Base-by-base conservation (phyloP, 495 filamentous ascomycete species). In the Hypoxylon trugodes region DNA sequence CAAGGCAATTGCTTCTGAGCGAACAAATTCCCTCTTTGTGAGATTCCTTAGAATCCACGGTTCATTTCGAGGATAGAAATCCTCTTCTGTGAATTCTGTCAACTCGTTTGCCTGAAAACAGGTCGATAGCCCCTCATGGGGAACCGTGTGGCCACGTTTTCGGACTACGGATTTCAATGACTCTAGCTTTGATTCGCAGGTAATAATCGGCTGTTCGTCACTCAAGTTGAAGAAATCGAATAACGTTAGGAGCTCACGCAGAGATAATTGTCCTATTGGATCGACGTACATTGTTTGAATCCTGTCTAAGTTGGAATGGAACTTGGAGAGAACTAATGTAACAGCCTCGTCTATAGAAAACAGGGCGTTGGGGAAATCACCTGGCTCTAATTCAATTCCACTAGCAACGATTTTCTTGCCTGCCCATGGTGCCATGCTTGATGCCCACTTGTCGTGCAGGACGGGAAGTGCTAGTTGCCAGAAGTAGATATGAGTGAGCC, bases 41-140 rank as follows among this genome's bases (percentile, higher is more conserved):
- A 74, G 19, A 50, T 75, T 74, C 24, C 71, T 61, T 42, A 75
- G 64, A 30, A 75, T 61, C 71, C 65, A 75, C 7, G 22, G 69
- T 51, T 71, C 56, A 43, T 68, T 45, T 32, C n/a, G 12, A 15
- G 61, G 71, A 21, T 55, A 69, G 57, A 57, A 38, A n/a, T 36
- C 33, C n/a, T n/a, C n/a, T n/a, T n/a, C n/a, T n/a, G n/a, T n/a
- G n/a, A n/a, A n/a, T n/a, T n/a, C n/a, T n/a, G n/a, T n/a, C n/a
- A n/a, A n/a, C n/a, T n/a, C n/a, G n/a, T n/a, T n/a, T n/a, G n/a
- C n/a, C n/a, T n/a, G n/a, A n/a, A n/a, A n/a, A n/a, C n/a, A n/a
- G n/a, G n/a, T n/a, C n/a, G n/a, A n/a, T n/a, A n/a, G n/a, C n/a
- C n/a, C n/a, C n/a, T n/a, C n/a, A n/a, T n/a, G n/a, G n/a, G n/a